phyloP scores from a whole-genome alignment of 2,329 filamentous ascomycete genomes.

The Thielaviopsis ethacetica region DNA sequence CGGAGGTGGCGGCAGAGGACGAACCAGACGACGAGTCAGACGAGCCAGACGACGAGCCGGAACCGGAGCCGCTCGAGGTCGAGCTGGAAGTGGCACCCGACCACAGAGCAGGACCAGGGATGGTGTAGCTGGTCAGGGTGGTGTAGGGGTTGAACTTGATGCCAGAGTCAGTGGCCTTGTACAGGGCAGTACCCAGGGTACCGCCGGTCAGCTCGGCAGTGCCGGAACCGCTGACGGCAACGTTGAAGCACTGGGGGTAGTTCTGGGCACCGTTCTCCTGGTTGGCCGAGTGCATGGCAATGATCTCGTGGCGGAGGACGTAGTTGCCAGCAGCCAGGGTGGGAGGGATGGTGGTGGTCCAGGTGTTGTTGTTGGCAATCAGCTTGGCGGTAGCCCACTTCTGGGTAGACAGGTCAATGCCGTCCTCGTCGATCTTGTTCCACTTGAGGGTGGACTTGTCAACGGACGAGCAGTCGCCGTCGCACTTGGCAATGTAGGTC shows the following conservation, averaged over 20 bases:
- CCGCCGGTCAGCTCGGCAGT: conserved; percentile 18
- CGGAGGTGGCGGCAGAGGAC: background rate
- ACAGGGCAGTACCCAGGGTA: conserved; percentile 18
- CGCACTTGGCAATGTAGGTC: conserved; percentile 45
- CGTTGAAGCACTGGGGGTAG: conserved; percentile 35
- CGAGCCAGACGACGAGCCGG: background rate
- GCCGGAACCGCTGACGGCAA: conserved; percentile 27
- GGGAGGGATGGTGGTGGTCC: conserved; percentile 20
- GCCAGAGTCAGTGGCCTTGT: conserved; percentile 18
- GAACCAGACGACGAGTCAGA: background rate
- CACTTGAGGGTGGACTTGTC: conserved; percentile 37
- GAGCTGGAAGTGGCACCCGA: conserved; percentile 7
- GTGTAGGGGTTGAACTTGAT: conserved; percentile 21
- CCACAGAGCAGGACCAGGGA: conserved; percentile 17
- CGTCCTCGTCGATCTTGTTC: conserved; percentile 46
- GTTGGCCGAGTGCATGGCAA: conserved; percentile 30
- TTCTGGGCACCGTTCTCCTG: conserved; percentile 30
- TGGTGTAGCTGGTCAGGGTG: conserved; percentile 15
- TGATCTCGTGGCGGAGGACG: conserved; percentile 35
- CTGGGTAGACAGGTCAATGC: conserved; percentile 28
- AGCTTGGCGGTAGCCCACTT: conserved; percentile 25
- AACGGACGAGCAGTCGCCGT: conserved; percentile 36
- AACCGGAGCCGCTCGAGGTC: conserved; percentile 13
- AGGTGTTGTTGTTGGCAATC: conserved; percentile 22
- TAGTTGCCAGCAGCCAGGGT: conserved; percentile 24